These are phyloP conservation scores for Phlyctochytrium arcticum DNA, from an alignment of 192 early-diverging fungal species.

Conservation along the genomic window DNA sequence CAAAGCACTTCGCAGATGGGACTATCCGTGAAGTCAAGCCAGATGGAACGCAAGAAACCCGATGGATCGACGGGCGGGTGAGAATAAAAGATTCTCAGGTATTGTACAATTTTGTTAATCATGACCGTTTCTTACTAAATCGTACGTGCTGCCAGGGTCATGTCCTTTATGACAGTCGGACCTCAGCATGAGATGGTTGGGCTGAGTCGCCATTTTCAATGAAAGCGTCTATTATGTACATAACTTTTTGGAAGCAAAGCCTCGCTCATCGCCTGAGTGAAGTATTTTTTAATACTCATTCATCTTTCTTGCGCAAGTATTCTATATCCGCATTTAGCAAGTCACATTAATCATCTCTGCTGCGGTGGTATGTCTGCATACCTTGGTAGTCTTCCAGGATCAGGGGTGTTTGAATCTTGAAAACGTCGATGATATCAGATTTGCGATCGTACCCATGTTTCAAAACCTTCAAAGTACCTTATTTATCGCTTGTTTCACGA, in stretches of 20 bases:
- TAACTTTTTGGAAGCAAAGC: too few relatives aligned
- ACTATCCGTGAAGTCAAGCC: not conserved
- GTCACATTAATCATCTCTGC: not conserved
- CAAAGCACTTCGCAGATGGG: conserved; percentile 3
- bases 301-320: conserved; percentile 20
- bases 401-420: conserved; percentile 22
- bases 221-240: too few relatives aligned
- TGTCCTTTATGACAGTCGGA: too few relatives aligned
- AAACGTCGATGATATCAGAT: not conserved
- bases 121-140: too few relatives aligned
- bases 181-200: too few relatives aligned
- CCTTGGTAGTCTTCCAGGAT: conserved; percentile 30
- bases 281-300: too few relatives aligned
- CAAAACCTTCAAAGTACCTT: conserved; percentile 1
- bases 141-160: too few relatives aligned
- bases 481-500: conserved; percentile 31
- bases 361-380: not conserved
- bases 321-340: too few relatives aligned
- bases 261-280: too few relatives aligned
- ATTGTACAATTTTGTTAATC: too few relatives aligned
- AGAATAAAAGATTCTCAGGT: not conserved
- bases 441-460: not conserved
- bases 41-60: conserved; percentile 19
- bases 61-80: conserved; percentile 17
- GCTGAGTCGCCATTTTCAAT: too few relatives aligned